Evolutionary conservation across 257 asterid genomes (phyloP).

Genomic region (Verbena officinalis): DNA sequence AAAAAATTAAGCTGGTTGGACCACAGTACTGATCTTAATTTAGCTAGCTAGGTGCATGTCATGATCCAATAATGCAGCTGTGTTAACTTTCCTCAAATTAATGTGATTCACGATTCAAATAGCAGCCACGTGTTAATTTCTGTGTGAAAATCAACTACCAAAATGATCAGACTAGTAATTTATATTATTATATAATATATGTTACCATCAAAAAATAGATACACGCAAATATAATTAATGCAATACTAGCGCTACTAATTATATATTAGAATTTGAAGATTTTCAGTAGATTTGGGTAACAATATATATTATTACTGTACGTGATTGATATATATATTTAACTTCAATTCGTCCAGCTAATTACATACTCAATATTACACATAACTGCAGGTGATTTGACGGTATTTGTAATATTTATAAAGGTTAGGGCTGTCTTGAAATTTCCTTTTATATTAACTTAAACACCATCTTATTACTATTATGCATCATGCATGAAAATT

Average conservation of each 20-base stretch:
- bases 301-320: too few relatives aligned
- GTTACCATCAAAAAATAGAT: too few relatives aligned
- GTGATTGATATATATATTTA: too few relatives aligned
- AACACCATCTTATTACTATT: too few relatives aligned
- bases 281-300: neutral
- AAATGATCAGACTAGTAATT: neutral
- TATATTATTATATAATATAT: too few relatives aligned
- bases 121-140: neutral
- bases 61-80: neutral
- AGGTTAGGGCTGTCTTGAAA: too few relatives aligned
- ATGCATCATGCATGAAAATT: too few relatives aligned
- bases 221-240: too few relatives aligned
- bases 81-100: neutral
- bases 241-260: neutral
- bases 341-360: too few relatives aligned
- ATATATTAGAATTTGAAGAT: neutral
- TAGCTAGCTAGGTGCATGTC: too few relatives aligned
- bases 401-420: too few relatives aligned
- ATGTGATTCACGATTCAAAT: constrained; percentile 1
- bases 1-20: neutral
- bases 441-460: too few relatives aligned
- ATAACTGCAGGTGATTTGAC: neutral
- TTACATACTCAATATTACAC: neutral
- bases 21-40: neutral
- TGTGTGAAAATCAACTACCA: neutral